phyloP scores from a whole-genome alignment of 257 asterid species.

The Penstemon eatonii region DNA sequence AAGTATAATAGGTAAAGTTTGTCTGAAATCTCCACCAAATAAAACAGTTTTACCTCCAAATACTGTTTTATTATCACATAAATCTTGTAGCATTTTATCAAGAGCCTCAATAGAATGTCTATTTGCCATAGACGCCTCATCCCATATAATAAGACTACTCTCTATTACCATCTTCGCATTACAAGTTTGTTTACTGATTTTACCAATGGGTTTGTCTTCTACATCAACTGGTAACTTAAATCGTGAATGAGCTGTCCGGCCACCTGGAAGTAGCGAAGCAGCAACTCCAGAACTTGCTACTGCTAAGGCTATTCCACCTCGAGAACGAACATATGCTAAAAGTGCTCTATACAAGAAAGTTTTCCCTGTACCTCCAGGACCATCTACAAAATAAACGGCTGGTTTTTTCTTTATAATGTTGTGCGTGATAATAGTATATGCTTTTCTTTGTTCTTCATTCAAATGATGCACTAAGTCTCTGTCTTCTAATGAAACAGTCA shows the following conservation, averaged over 20 bases:
- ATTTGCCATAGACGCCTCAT: too few relatives aligned
- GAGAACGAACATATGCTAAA: not conserved
- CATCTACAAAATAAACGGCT: not conserved
- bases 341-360: not conserved
- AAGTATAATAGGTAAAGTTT: too few relatives aligned
- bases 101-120: too few relatives aligned
- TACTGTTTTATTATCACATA: too few relatives aligned
- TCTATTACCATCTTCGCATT: too few relatives aligned
- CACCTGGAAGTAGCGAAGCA: not conserved
- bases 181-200: too few relatives aligned
- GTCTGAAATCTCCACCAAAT: too few relatives aligned
- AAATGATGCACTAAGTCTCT: not conserved
- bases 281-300: not conserved
- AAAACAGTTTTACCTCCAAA: too few relatives aligned
- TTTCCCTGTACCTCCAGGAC: not conserved
- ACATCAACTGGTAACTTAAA: not conserved
- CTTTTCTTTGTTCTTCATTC: not conserved
- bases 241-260: not conserved
- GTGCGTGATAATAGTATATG: not conserved
- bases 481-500: not conserved
- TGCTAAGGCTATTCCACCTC: not conserved
- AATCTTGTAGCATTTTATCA: too few relatives aligned
- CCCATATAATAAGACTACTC: too few relatives aligned
- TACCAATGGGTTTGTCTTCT: not conserved
- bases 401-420: too few relatives aligned